Percentiles rank a stretch among this genome's conserved stretches.
Evolutionary conservation across 345 rosid genomes (phyloP).

Genomic region (Euphorbia tirucalli): DNA sequence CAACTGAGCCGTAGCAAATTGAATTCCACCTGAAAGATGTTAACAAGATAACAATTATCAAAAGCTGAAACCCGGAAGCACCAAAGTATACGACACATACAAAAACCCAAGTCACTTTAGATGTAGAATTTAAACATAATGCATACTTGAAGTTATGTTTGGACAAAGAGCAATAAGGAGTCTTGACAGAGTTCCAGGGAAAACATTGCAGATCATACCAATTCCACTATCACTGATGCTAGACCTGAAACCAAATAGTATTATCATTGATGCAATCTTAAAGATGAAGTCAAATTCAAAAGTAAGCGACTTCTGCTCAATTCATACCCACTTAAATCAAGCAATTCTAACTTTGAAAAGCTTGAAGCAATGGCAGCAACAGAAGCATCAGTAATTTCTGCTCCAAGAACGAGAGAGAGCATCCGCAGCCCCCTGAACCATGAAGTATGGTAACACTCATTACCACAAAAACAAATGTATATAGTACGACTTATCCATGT

Average conservation of each 20-base stretch:
- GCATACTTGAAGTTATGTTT: slow-evolving; percentile 91
- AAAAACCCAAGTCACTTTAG: neutral
- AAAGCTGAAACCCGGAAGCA: neutral
- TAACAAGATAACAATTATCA: slow-evolving; percentile 2
- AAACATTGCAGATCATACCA: slow-evolving; percentile 93
- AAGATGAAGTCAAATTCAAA: slow-evolving; percentile 5
- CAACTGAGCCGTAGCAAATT: slow-evolving; percentile 91
- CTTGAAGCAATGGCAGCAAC: slow-evolving; percentile 86
- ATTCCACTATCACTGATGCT: slow-evolving; percentile 93
- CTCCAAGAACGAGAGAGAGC: slow-evolving; percentile 95
- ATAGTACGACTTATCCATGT: neutral
- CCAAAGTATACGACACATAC: neutral
- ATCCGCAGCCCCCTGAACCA: slow-evolving; percentile 67
- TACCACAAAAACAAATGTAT: neutral
- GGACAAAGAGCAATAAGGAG: slow-evolving; percentile 95
- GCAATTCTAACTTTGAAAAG: slow-evolving; percentile 73
- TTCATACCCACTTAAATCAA: slow-evolving; percentile 97
- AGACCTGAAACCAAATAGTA: slow-evolving; percentile 54
- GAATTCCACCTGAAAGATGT: slow-evolving; percentile 76
- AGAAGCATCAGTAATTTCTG: slow-evolving; percentile 87
- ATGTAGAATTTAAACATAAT: slow-evolving; percentile 23
- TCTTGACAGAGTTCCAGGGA: slow-evolving; percentile 72
- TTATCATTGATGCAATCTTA: slow-evolving; percentile 12
- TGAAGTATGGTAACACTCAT: slow-evolving; percentile 12
- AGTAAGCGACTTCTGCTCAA: slow-evolving; percentile 7